Evolutionary conservation across 2,329 filamentous ascomycete genomes (phyloP), one percentile per base, ranked within the genome.

Genomic region (Botrytis deweyae): DNA sequence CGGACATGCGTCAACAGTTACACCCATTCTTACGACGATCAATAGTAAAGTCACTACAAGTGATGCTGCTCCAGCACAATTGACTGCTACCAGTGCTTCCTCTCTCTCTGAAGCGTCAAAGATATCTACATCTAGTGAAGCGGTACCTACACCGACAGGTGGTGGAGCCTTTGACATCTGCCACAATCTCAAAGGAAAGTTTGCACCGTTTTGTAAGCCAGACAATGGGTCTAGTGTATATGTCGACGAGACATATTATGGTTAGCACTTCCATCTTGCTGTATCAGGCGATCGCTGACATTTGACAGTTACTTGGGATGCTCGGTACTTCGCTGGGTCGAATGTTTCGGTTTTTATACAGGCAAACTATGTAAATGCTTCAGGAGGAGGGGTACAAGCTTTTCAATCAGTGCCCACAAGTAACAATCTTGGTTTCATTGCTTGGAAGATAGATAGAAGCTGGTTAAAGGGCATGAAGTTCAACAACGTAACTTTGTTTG

Each of bases 231-330:
- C 78, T 10, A 76, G 72, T 59, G 75, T 81, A 14, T 78, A 78
- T 40, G 75, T 80, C 25, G 79, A 77, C 36, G 73, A 77, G 22
- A 80, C 77, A 72, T 81, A 80, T 70, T 81, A 81, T 74, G 76
- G 79, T 80, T 55, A 52, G 33, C 22, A 40, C 4, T 42, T 20
- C 58, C 25, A 14, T 16, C 2, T 25, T 55, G 18, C n/a, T 66
- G 4, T 70, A 75, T 40, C 74, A 40, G 36, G 1, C 14, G 12
- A 29, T 72, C 18, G 36, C 44, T 73, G 38, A 70, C n/a, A 63
- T 33, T 7, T 20, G 22, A 14, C n/a, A 80, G 79, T 81, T 42
- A 81, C 79, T 14, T 81, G 80, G 80, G 79, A 81, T 58, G 75
- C 76, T 6, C 75, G 67, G 33, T 80, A 74, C 68, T 79, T 78